Evolutionary conservation across 305 asterid species (phyloP).

Genomic region (Lippia alba): DNA sequence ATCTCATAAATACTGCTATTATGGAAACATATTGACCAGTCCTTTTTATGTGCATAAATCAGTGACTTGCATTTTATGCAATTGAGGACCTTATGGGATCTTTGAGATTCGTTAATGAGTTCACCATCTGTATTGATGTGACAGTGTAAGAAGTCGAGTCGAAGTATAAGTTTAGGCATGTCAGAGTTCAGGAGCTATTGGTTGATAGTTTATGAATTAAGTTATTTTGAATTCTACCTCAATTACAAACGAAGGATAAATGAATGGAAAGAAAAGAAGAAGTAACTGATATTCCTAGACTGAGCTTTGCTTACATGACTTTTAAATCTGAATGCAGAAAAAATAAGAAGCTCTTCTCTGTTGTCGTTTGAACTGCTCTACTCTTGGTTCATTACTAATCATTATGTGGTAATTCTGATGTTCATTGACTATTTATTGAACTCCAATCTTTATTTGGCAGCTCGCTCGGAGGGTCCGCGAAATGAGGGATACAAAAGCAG

Average conservation of each 20-base stretch:
- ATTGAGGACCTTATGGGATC: not conserved
- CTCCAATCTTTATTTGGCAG: conserved; percentile 50
- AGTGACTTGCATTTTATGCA: conserved; percentile 7
- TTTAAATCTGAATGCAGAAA: not conserved
- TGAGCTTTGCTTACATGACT: not conserved
- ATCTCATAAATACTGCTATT: conserved; percentile 1
- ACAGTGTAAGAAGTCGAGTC: conserved; percentile 1
- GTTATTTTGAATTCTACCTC: conserved; percentile 6
- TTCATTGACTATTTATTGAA: conserved; percentile 12
- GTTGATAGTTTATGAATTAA: not conserved
- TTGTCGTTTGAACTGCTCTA: conserved; percentile 17
- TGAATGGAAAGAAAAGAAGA: too few species aligned
- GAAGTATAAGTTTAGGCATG: conserved; percentile 18
- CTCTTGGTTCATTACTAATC: not conserved
- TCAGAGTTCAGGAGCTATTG: conserved; percentile 6
- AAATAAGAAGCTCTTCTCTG: conserved; percentile 14
- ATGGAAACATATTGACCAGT: not conserved
- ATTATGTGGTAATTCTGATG: conserved; percentile 3
- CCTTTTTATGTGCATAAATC: conserved; percentile 5
- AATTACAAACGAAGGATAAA: not conserved
- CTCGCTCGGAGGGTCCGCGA: conserved; percentile 93
- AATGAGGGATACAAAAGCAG: conserved; percentile 90
- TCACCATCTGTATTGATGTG: not conserved
- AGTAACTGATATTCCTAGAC: not conserved
- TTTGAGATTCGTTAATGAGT: not conserved